Evolutionary conservation across 768 basidiomycete genomes (phyloP).

Genomic region (Leccinum arenicola): DNA sequence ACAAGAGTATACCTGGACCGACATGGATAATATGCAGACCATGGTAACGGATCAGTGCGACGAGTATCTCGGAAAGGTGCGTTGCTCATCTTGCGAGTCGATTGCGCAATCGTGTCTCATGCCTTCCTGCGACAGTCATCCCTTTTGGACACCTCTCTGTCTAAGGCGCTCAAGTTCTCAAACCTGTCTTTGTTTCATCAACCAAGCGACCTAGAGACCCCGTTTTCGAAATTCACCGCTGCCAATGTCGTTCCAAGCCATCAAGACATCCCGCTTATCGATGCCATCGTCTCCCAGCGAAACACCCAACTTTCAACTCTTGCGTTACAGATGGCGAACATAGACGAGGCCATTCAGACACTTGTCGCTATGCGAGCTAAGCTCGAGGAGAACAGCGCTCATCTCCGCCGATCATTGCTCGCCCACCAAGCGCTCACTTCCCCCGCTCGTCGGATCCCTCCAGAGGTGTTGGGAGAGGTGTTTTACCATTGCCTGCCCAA

Average conservation of each 20-base stretch:
- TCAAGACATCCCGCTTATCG: constrained; percentile 17
- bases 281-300: constrained; percentile 19
- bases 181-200: neutral
- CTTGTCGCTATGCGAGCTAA: constrained; percentile 15
- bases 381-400: constrained; percentile 19
- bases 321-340: constrained; percentile 15
- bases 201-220: constrained; percentile 18
- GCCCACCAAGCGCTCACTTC: constrained; percentile 25
- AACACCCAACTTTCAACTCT: constrained; percentile 21
- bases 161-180: neutral
- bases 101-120: constrained; percentile 37
- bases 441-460: constrained; percentile 20
- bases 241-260: constrained; percentile 11
- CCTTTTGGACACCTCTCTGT: constrained; percentile 14
- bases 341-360: constrained; percentile 18
- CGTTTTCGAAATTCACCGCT: constrained; percentile 1
- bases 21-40: constrained; percentile 16
- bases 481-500: constrained; percentile 28
- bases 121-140: constrained; percentile 11
- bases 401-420: constrained; percentile 21
- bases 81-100: constrained; percentile 6
- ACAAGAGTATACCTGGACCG: neutral
- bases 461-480: constrained; percentile 31
- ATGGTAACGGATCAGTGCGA: constrained; percentile 17
- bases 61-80: constrained; percentile 21